phyloP scores from a whole-genome alignment of 2,329 filamentous ascomycete species.

The Ophiostoma novo-ulmi region DNA sequence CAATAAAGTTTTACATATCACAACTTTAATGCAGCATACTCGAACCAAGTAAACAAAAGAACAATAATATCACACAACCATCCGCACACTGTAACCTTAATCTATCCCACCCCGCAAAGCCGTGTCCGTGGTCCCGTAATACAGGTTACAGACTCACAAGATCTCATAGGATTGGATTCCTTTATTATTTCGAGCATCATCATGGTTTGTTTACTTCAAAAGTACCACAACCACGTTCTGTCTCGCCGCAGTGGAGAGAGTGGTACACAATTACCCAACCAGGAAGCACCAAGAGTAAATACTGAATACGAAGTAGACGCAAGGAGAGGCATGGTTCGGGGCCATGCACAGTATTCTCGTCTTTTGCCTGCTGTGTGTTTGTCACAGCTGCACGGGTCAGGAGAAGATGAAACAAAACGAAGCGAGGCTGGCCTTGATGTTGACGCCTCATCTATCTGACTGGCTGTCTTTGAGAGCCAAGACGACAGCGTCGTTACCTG shows the following conservation, averaged over 20 bases:
- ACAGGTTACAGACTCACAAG: background rate
- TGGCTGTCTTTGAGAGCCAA: background rate
- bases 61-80: background rate
- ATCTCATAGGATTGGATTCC: constrained; percentile 1
- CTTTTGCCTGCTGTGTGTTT: background rate
- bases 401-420: background rate
- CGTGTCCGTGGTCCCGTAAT: background rate
- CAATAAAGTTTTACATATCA: too few relatives aligned
- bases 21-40: too few relatives aligned
- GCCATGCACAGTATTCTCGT: background rate
- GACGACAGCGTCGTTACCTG: background rate
- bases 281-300: background rate
- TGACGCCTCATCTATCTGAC: background rate
- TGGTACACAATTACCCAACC: background rate
- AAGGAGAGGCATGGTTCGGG: background rate
- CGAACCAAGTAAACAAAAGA: too few relatives aligned
- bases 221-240: constrained; percentile 7
- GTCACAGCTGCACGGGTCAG: constrained; percentile 1
- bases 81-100: background rate
- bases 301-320: background rate
- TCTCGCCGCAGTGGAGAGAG: background rate
- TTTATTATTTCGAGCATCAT: background rate
- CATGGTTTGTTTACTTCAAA: background rate
- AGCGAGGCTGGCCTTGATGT: background rate
- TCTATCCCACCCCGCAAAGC: background rate